Evolutionary conservation across 805 yeast genomes (phyloP).

Genomic region (Isabelozyma rhagii): DNA sequence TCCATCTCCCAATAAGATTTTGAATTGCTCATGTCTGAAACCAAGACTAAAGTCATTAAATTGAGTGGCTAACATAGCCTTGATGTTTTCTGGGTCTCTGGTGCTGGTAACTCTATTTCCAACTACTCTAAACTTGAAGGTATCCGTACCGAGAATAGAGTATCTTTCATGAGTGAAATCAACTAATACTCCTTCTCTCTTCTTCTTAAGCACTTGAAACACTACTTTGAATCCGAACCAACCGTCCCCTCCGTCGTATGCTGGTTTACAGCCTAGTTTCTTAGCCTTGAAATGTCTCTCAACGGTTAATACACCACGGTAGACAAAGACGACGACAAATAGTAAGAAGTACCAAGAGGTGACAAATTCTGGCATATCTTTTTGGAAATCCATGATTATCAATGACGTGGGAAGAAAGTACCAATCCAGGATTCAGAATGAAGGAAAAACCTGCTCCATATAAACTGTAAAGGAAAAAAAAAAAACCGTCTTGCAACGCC

Average conservation of each 20-base stretch:
- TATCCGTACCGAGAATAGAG: conserved; percentile 2
- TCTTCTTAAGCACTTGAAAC: conserved; percentile 7
- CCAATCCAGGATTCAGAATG: too few species aligned
- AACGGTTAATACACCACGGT: not conserved
- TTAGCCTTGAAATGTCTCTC: not conserved
- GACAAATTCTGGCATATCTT: too few species aligned
- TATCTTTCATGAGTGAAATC: conserved; percentile 15
- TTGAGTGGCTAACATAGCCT: conserved; percentile 41
- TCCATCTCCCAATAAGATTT: conserved; percentile 41
- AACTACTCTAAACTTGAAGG: conserved; percentile 12
- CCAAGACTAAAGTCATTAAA: conserved; percentile 41
- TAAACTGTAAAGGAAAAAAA: too few species aligned
- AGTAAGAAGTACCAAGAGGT: not conserved
- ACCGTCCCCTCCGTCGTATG: conserved; percentile 2
- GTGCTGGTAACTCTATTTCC: conserved; percentile 22
- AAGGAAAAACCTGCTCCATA: too few species aligned
- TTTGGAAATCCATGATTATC: not conserved
- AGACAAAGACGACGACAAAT: not conserved
- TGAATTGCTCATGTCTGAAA: conserved; percentile 32
- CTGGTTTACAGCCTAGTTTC: conserved; percentile 10
- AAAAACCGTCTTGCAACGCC: too few species aligned
- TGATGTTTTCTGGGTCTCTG: conserved; percentile 39
- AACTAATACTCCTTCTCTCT: conserved; percentile 15
- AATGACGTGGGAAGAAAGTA: too few species aligned
- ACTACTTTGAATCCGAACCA: conserved; percentile 16